phyloP scores from a whole-genome alignment of 1,139 yeast genomes.

The Geotrichum citri-aurantii region DNA sequence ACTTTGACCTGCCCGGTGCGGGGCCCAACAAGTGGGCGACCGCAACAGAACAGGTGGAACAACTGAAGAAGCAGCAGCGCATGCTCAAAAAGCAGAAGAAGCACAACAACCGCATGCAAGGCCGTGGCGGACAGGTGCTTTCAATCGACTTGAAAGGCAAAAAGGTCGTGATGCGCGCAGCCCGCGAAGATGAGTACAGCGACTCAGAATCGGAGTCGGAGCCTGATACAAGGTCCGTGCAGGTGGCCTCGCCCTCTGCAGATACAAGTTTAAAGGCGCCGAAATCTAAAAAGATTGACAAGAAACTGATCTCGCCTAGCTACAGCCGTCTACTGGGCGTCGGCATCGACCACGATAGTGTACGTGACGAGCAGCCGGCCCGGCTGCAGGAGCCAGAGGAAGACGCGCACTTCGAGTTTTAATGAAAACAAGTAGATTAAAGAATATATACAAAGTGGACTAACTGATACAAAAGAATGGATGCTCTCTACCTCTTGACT shows the following conservation, averaged over 20 bases:
- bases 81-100: slow-evolving; percentile 54
- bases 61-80: slow-evolving; percentile 74
- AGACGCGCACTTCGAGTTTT: slow-evolving; percentile 12
- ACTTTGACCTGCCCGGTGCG: slow-evolving; percentile 54
- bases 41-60: slow-evolving; percentile 80
- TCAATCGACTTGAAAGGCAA: slow-evolving; percentile 79
- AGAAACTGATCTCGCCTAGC: slow-evolving; percentile 34
- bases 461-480: background rate
- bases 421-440: background rate
- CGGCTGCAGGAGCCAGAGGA: slow-evolving; percentile 14
- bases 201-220: slow-evolving; percentile 21
- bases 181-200: slow-evolving; percentile 26
- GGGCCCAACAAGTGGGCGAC: slow-evolving; percentile 74
- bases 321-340: slow-evolving; percentile 11
- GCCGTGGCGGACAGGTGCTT: slow-evolving; percentile 67
- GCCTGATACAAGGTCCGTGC: slow-evolving; percentile 21
- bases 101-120: slow-evolving; percentile 41
- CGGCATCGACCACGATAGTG: background rate
- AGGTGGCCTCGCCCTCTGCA: slow-evolving; percentile 22
- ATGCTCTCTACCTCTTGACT: background rate
- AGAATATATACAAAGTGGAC: slow-evolving; percentile 3
- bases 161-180: slow-evolving; percentile 47
- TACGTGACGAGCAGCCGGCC: background rate
- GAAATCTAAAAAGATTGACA: slow-evolving; percentile 24
- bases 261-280: background rate